Evolutionary conservation across 208 protist genomes (phyloP), one percentile per base, ranked within the genome.

Genomic region (Porcisia deanei): DNA sequence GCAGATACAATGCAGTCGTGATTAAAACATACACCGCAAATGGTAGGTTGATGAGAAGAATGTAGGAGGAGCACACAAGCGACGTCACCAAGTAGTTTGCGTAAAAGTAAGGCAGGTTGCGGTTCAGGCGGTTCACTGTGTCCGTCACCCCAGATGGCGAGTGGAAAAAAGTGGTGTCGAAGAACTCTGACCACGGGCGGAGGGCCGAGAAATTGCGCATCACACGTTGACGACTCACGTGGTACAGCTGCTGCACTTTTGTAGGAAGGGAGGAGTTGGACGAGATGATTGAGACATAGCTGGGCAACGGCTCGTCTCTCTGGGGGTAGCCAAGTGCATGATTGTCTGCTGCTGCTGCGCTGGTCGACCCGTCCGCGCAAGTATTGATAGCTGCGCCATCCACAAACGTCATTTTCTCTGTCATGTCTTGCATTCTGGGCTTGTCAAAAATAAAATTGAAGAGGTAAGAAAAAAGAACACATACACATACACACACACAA

Each of bases 41-140:
- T 41, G 82, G 22, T 39, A 88, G 85, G 71, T 98, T 96, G 75
- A 91, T 86, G 9, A 98, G 76, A 25, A 98, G 69, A 25, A 96
- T 85, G 78, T 93, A 96, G 0, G 88, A 88, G 7, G 86, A 92
- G 73, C 92, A 88, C 20, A 92, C 30, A 4, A 96, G 34, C n/a
- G 91, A 92, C 10, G 97, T 73, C 14, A 97, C 76, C 37, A 98
- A 73, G 81, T 98, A 98, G 79, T 98, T 98, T n/a, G 88, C 78
- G 82, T 95, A 93, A 73, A 96, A 98, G 83, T 95, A 86, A 37
- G 84, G 80, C 30, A 92, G 71, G 65, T 98, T 98, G 25, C 82
- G 75, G 71, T 83, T 91, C n/a, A 96, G 71, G 1, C 94, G 89
- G 39, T 75, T 82, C 45, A 96, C 60, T 2, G 85, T 80, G 18